Percentiles rank a stretch among this genome's conserved stretches.
phyloP scores from a whole-genome alignment of 2,329 filamentous ascomycete genomes.

The Leptosphaerulina australis region DNA sequence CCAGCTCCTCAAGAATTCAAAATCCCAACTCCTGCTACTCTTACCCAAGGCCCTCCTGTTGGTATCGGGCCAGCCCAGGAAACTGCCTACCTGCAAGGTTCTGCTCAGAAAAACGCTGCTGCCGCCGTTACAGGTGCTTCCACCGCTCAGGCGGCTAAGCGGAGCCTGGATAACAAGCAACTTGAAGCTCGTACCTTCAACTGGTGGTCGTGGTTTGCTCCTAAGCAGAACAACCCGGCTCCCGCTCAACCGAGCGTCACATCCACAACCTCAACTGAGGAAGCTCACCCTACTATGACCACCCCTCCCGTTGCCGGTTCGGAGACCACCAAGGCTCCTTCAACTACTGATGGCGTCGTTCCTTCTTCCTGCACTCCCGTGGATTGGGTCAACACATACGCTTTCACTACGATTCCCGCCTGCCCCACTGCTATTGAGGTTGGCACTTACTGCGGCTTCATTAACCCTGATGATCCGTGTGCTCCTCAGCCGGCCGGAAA shows the following conservation, averaged over 20 bases:
- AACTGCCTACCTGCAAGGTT: slow-evolving; percentile 21
- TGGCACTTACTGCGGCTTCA: slow-evolving; percentile 36
- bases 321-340: slow-evolving; percentile 19
- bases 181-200: slow-evolving; percentile 18
- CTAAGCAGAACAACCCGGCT: slow-evolving; percentile 5
- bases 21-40: slow-evolving; percentile 16
- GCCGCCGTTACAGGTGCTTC: slow-evolving; percentile 21
- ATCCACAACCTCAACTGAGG: background rate
- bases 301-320: slow-evolving; percentile 3
- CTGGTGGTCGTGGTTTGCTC: slow-evolving; percentile 3
- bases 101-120: slow-evolving; percentile 22
- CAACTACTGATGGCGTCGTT: slow-evolving; percentile 25
- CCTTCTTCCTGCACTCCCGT: slow-evolving; percentile 32
- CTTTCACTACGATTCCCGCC: slow-evolving; percentile 30
- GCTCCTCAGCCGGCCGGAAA: slow-evolving; percentile 34
- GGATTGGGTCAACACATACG: slow-evolving; percentile 30
- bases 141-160: slow-evolving; percentile 25
- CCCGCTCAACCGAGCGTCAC: background rate
- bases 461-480: slow-evolving; percentile 36
- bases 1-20: slow-evolving; percentile 32
- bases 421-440: slow-evolving; percentile 32
- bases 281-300: slow-evolving; percentile 1
- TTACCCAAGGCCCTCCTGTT: slow-evolving; percentile 28
- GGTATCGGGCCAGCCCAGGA: slow-evolving; percentile 20
- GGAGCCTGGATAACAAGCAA: slow-evolving; percentile 2